Evolutionary conservation across 345 rosid genomes (phyloP).

Genomic region (Populus simonii): DNA sequence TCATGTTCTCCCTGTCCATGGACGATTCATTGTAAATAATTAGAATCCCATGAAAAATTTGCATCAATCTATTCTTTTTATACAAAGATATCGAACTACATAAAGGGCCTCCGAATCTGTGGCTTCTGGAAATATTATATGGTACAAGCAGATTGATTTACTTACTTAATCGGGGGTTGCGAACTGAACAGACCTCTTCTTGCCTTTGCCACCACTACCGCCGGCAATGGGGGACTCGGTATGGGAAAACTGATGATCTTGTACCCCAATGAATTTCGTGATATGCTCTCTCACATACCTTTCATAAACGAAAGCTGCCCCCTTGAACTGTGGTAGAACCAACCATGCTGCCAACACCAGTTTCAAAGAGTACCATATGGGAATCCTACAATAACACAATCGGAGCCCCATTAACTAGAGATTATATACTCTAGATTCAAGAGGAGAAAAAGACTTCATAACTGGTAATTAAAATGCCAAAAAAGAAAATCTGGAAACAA

Average conservation of each 20-base stretch:
- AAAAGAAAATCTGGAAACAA: background rate
- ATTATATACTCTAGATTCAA: background rate
- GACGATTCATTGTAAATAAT: background rate
- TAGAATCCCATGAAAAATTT: background rate
- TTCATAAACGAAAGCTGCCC: slow-evolving; percentile 74
- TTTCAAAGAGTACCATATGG: slow-evolving; percentile 75
- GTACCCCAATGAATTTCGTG: slow-evolving; percentile 32
- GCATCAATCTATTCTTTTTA: too few relatives aligned
- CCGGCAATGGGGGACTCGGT: slow-evolving; percentile 2
- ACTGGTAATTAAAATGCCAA: background rate
- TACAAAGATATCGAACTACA: background rate
- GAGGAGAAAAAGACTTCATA: background rate
- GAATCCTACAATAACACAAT: slow-evolving; percentile 47
- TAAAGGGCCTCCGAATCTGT: background rate
- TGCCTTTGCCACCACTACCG: slow-evolving; percentile 19
- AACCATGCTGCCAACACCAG: slow-evolving; percentile 63
- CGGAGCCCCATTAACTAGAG: background rate
- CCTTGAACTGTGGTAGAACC: slow-evolving; percentile 66
- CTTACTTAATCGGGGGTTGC: slow-evolving; percentile 27
- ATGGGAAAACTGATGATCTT: background rate
- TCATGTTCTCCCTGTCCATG: slow-evolving; percentile 35
- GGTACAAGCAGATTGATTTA: background rate
- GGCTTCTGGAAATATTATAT: background rate
- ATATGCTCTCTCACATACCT: slow-evolving; percentile 53
- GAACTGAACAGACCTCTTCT: slow-evolving; percentile 29